Evolutionary conservation across 208 protist genomes (phyloP), one percentile per base, ranked within the genome.

Genomic region (Porcisia deanei): DNA sequence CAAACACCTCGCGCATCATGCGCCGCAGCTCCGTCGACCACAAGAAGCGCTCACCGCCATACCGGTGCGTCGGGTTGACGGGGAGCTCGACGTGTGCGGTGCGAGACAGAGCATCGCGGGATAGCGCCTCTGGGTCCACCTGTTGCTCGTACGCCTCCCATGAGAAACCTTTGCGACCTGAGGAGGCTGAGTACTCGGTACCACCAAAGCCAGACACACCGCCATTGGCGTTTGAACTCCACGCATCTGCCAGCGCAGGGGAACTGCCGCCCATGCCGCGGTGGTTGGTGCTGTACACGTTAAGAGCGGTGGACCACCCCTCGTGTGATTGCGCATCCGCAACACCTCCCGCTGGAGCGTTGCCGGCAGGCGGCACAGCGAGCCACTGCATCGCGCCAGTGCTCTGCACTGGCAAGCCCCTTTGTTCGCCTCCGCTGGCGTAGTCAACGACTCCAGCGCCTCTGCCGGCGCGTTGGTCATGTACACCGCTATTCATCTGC

Each of bases 1-100:
- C 93, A 73, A 97, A 97, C 30, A 96, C 87, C 81, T 97, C 93
- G 18, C 88, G 85, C 93, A 97, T 95, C 60, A 86, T 93, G 47
- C 88, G 86, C n/a, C 93, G 93, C 70, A 97, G 86, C 78, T 93
- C 91, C 7, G 66, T 61, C 14, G 91, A 95, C 93, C 93, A 97
- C 34, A 86, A 83, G 74, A 94, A 97, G 55, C 80, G 67, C 76
- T 97, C 91, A 14, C 84, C 82, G 60, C 85, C 83, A 77, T 94
- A 96, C 67, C 88, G 79, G 55, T 85, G 71, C 8, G 77, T 83
- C 18, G 90, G 89, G 73, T 95, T 94, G n/a, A 94, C 85, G 3
- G 90, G 86, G 41, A 95, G 85, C 67, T 82, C 79, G 14, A 92
- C 76, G 45, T 83, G 85, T n/a, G 57, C 80, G 39, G 80, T 81